phyloP scores from a whole-genome alignment of 306 rosid genomes.

The Cucurbita moschata region DNA sequence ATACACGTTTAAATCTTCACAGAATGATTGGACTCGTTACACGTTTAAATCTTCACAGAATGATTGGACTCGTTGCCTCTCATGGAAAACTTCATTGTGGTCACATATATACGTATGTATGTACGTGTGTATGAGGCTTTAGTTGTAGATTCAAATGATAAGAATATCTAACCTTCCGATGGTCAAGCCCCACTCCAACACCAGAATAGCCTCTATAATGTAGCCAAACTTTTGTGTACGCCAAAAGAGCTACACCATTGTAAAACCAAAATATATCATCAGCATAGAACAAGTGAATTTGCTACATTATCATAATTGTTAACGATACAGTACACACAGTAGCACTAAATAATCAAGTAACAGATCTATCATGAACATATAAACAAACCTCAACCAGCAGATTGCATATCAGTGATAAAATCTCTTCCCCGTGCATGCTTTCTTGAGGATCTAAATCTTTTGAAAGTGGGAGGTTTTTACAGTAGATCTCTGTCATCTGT shows the following conservation, averaged over 20 bases:
- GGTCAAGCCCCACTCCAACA: slow-evolving; percentile 83
- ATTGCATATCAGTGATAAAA: slow-evolving; percentile 58
- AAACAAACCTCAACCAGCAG: slow-evolving; percentile 65
- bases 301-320: background rate
- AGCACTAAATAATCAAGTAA: background rate
- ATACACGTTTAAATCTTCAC: background rate
- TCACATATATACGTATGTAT: background rate
- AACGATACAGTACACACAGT: background rate
- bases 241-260: slow-evolving; percentile 58
- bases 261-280: background rate
- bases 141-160: background rate
- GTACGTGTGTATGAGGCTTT: background rate
- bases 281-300: background rate
- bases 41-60: background rate
- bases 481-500: slow-evolving; percentile 68
- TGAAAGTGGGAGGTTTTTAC: slow-evolving; percentile 75
- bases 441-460: slow-evolving; percentile 91
- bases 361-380: background rate
- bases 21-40: background rate
- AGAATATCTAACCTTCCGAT: slow-evolving; percentile 53
- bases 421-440: slow-evolving; percentile 82
- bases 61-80: background rate
- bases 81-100: background rate
- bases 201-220: slow-evolving; percentile 76
- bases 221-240: slow-evolving; percentile 61